These are phyloP conservation scores for Talaromyces liani DNA, from an alignment of 495 filamentous ascomycete species.

Conservation along the genomic window DNA sequence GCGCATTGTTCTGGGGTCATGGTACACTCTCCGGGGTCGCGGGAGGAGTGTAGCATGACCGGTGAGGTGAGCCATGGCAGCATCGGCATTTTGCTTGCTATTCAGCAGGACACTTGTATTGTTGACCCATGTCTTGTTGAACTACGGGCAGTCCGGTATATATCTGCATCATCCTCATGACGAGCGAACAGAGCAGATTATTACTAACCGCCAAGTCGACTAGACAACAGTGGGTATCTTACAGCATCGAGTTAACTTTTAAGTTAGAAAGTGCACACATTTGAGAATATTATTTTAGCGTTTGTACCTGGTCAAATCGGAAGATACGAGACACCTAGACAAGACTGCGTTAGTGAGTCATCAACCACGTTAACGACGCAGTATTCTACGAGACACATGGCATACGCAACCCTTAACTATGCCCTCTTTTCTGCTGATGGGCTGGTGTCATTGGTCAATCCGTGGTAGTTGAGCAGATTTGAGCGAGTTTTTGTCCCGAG, in stretches of 20 bases:
- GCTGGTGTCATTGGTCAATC: not conserved
- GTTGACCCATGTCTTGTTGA: not conserved
- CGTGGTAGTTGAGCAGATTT: not conserved
- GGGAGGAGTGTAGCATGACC: conserved; percentile 40
- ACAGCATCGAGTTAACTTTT: not conserved
- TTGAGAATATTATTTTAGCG: not conserved
- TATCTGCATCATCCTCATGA: not conserved
- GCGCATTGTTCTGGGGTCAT: conserved; percentile 40
- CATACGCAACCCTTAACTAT: not conserved
- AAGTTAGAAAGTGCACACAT: not conserved
- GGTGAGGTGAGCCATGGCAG: conserved; percentile 39
- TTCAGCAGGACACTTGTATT: not conserved
- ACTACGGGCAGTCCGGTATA: not conserved
- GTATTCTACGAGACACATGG: not conserved
- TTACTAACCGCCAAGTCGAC: not conserved
- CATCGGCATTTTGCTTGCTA: conserved; percentile 13
- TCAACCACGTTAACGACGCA: not conserved
- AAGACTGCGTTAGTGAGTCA: not conserved
- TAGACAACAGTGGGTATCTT: not conserved
- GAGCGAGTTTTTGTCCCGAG: not conserved
- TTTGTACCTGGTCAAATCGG: not conserved
- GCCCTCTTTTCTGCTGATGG: not conserved
- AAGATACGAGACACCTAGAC: not conserved
- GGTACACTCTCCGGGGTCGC: conserved; percentile 32
- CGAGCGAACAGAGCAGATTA: not conserved